Percentiles rank a stretch among this genome's conserved stretches.
phyloP scores from a whole-genome alignment of 2,329 filamentous ascomycete species.

The Verticillium longisporum region DNA sequence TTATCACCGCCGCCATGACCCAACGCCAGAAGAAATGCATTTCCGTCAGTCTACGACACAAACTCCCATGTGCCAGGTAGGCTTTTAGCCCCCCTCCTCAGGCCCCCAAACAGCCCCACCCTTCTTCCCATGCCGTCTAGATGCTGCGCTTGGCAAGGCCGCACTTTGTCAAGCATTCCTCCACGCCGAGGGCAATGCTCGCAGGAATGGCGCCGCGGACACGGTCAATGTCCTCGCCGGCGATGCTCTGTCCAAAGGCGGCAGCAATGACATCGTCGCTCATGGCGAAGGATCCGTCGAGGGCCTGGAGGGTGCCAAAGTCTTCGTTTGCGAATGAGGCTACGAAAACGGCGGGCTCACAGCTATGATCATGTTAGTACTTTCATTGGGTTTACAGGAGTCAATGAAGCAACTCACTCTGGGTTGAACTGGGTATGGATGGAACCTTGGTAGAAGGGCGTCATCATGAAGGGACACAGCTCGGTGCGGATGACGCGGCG shows the following conservation, averaged over 20 bases:
- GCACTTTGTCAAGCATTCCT: conserved; percentile 21
- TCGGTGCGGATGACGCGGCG: conserved; percentile 23
- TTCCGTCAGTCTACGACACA: not conserved
- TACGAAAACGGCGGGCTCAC: conserved; percentile 41
- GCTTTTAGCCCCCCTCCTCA: too few species aligned
- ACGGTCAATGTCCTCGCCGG: conserved; percentile 37
- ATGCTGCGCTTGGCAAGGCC: conserved; percentile 43
- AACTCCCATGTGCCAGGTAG: not conserved
- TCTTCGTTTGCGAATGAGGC: conserved; percentile 44
- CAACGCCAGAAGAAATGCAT: not conserved
- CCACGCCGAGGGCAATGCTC: conserved; percentile 42
- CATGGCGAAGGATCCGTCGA: conserved; percentile 43
- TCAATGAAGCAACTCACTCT: conserved; percentile 12
- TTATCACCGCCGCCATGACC: not conserved
- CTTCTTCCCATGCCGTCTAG: not conserved
- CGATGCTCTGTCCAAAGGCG: conserved; percentile 36
- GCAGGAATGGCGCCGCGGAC: conserved; percentile 35
- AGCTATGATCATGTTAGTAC: conserved; percentile 14
- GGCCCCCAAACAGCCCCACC: too few species aligned
- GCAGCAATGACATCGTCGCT: conserved; percentile 37
- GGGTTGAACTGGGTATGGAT: conserved; percentile 53
- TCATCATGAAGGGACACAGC: conserved; percentile 38
- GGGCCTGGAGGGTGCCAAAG: conserved; percentile 42
- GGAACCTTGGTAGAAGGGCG: conserved; percentile 46
- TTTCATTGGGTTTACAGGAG: too few species aligned